These are phyloP conservation scores for Botrytis fragariae DNA, from an alignment of 2,329 filamentous ascomycete species.

Conservation along the genomic window DNA sequence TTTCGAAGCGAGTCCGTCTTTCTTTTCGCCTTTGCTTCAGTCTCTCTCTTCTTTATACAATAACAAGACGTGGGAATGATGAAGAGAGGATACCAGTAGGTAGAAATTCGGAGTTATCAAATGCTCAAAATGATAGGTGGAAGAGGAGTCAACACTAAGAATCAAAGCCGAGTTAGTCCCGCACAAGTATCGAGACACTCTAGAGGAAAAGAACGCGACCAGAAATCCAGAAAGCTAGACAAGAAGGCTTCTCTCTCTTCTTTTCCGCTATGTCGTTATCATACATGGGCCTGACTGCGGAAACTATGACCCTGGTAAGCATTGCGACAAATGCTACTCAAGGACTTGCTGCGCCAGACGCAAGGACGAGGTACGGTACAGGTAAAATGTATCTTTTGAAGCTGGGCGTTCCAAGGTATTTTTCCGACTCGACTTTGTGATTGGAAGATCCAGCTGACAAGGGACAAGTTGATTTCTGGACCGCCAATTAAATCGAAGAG, in stretches of 20 bases:
- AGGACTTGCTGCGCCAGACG: constrained; percentile 16
- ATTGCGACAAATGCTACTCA: constrained; percentile 20
- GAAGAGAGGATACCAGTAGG: not conserved
- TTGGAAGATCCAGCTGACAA: constrained; percentile 9
- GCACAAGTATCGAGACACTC: not conserved
- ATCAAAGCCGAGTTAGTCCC: constrained; percentile 2
- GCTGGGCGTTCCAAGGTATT: constrained; percentile 7
- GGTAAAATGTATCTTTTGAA: constrained; percentile 9
- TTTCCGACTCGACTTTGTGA: not conserved
- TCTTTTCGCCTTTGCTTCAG: not conserved
- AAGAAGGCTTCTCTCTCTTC: not conserved
- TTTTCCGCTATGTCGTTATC: constrained; percentile 1
- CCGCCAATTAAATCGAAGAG: constrained; percentile 13
- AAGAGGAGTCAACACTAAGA: not conserved
- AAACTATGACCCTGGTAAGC: not conserved
- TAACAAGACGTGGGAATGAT: not conserved
- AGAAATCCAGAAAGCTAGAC: not conserved
- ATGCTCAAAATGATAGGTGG: not conserved
- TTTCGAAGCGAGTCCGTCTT: constrained; percentile 15
- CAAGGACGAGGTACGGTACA: constrained; percentile 17
- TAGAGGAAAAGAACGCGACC: not conserved
- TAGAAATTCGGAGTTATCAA: not conserved
- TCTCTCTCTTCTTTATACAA: not conserved
- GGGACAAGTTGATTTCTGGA: not conserved
- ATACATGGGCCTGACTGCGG: not conserved